Percentiles rank a stretch among this genome's conserved stretches.
phyloP scores from a whole-genome alignment of 805 yeast species.

The Candida peoriensis region DNA sequence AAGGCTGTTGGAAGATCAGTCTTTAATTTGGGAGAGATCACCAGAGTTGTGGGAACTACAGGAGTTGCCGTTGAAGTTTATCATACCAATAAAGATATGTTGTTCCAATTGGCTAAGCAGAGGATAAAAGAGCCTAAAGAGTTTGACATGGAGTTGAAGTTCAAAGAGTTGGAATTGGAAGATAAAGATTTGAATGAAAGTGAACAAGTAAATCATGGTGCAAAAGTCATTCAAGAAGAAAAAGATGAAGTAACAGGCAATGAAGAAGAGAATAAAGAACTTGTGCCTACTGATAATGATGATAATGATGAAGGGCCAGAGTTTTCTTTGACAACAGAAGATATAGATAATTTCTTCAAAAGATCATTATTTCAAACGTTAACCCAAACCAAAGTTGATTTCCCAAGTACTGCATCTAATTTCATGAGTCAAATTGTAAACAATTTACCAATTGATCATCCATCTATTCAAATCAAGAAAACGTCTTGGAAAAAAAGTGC shows the following conservation, averaged over 20 bases:
- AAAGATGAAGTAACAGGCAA: constrained; percentile 8
- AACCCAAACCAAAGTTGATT: constrained; percentile 45
- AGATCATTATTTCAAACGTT: constrained; percentile 69
- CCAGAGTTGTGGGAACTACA: constrained; percentile 49
- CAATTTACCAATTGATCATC: constrained; percentile 68
- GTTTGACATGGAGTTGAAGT: constrained; percentile 23
- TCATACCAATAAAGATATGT: constrained; percentile 66
- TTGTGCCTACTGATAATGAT: constrained; percentile 11
- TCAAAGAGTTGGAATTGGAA: constrained; percentile 13
- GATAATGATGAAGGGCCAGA: constrained; percentile 5
- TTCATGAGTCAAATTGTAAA: constrained; percentile 66
- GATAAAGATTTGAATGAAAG: constrained; percentile 13
- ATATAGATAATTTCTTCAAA: constrained; percentile 69
- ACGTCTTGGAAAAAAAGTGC: constrained; percentile 88
- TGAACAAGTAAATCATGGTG: constrained; percentile 7
- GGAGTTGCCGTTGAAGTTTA: constrained; percentile 77
- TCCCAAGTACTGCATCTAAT: constrained; percentile 69
- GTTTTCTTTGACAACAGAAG: constrained; percentile 44
- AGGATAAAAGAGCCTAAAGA: constrained; percentile 40
- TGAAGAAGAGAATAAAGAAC: constrained; percentile 8
- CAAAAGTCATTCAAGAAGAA: constrained; percentile 5
- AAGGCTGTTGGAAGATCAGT: constrained; percentile 68
- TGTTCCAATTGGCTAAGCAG: constrained; percentile 45
- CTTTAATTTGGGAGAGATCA: constrained; percentile 39
- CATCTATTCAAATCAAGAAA: constrained; percentile 58